Base-by-base conservation (phyloP, 176 grass and related monocot species). In the Canna indica region DNA sequence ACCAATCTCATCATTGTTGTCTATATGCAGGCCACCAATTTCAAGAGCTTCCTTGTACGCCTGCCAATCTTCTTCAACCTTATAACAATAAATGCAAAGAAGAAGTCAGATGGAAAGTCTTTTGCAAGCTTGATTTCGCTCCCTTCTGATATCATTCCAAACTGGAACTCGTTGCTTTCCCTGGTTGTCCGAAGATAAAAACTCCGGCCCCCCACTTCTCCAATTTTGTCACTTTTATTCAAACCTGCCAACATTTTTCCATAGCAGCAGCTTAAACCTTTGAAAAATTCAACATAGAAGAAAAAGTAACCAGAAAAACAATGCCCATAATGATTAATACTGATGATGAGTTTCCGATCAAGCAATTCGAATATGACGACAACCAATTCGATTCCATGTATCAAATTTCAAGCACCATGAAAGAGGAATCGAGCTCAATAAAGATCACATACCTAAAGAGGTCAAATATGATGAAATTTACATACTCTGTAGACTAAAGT, bases 401-500 rank as follows among this genome's bases (percentile, higher is more conserved):
- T n/a, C 7, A 44, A 4, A 44, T 5, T 8, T 44, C 50, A 54
- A 54, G 22, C 7, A 1, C 50, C 17, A 5, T 11, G 5, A 54
- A 16, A 33, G 59, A 62, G 29, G 33, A 62, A 62, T 62, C n/a
- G 12, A 7, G 30, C 26, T 18, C 30, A 33, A 33, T 28, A 18
- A 8, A 4, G 33, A n/a, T 34, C 30, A 34, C 24, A 63, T 14
- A 34, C 15, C 15, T 34, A 29, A 63, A 13, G 67, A 18, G n/a
- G 15, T 15, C 17, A 3, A 46, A 54, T 5, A 4, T 13, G 4
- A 36, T 2, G 1, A 30, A 15, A 59, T 1, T 26, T 39, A 24
- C 83, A 68, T 91, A 91, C 93, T 90, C 52, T 96, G 62, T 13
- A 96, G 93, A 77, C 67, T 81, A 83, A 96, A 96, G 45, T 85